These are phyloP conservation scores for Calonectria honghensis DNA, from an alignment of 2,329 filamentous ascomycete species.

Conservation along the genomic window DNA sequence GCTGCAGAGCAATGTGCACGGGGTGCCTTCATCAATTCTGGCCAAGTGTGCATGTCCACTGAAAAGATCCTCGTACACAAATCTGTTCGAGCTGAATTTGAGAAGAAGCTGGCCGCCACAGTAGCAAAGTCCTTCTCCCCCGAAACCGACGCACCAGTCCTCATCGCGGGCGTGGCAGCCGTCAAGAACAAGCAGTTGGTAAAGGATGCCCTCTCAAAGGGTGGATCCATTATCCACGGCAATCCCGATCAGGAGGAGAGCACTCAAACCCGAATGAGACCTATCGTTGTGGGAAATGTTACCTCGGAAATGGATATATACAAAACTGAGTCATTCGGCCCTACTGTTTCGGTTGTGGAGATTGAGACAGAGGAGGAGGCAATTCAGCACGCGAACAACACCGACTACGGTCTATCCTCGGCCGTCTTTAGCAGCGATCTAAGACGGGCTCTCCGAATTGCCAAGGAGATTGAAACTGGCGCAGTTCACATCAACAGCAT, in stretches of 20 bases:
- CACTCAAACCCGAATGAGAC: constrained; percentile 70
- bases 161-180: constrained; percentile 81
- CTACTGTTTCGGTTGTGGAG: constrained; percentile 80
- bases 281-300: constrained; percentile 81
- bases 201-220: constrained; percentile 80
- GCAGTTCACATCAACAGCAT: constrained; percentile 81
- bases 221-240: constrained; percentile 72
- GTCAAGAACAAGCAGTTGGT: constrained; percentile 80
- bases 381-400: constrained; percentile 84
- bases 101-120: constrained; percentile 63
- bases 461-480: constrained; percentile 78
- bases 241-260: constrained; percentile 58
- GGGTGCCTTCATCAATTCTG: constrained; percentile 83
- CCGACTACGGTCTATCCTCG: constrained; percentile 83
- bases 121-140: constrained; percentile 68
- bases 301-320: constrained; percentile 82
- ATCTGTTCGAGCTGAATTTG: constrained; percentile 67
- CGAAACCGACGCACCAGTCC: constrained; percentile 78
- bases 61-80: constrained; percentile 81
- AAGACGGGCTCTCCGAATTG: constrained; percentile 74
- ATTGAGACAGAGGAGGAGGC: constrained; percentile 84
- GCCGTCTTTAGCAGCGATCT: constrained; percentile 85
- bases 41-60: constrained; percentile 91
- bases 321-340: constrained; percentile 85
- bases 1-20: constrained; percentile 81